Conservation (phyloP, 345 rosid species). For the Melastoma malabathricum region DNA sequence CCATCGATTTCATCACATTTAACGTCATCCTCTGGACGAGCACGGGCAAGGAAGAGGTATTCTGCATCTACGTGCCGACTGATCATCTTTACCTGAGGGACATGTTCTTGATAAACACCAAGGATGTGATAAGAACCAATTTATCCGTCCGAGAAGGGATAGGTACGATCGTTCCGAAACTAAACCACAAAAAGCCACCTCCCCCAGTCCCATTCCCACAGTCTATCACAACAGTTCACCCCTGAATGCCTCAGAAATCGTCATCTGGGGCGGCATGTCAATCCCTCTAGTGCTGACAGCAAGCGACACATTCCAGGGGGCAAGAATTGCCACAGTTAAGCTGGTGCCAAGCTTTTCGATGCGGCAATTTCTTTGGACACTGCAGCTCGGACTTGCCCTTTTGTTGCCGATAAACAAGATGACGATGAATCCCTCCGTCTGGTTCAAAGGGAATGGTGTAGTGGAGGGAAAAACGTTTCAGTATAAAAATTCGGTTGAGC, state of each 20-base stretch:
- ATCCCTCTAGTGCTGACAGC: conserved; percentile 30
- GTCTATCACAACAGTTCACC: too few species aligned
- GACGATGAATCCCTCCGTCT: too few species aligned
- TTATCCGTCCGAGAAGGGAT: conserved; percentile 51
- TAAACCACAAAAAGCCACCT: neutral
- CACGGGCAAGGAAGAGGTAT: conserved; percentile 34
- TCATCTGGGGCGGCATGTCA: conserved; percentile 41
- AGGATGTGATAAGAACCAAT: conserved; percentile 40
- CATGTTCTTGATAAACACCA: conserved; percentile 28
- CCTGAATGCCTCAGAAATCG: conserved; percentile 23
- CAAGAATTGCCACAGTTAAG: conserved; percentile 8
- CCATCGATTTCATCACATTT: conserved; percentile 43
- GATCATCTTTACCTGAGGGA: conserved; percentile 43
- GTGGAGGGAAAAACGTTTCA: too few species aligned
- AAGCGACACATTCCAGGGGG: conserved; percentile 6
- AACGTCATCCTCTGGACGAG: conserved; percentile 27
- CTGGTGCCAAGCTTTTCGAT: neutral
- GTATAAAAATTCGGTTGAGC: too few species aligned
- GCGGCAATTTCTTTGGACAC: too few species aligned
- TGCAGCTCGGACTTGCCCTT: too few species aligned
- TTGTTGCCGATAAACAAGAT: too few species aligned
- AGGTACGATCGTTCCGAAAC: conserved; percentile 14
- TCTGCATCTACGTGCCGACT: conserved; percentile 38
- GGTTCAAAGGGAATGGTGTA: too few species aligned
- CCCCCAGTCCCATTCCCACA: too few species aligned